A percentile compares a stretch with the other conserved stretches of the same genome.
phyloP scores from a whole-genome alignment of 345 rosid species.

The Citrus maxima region DNA sequence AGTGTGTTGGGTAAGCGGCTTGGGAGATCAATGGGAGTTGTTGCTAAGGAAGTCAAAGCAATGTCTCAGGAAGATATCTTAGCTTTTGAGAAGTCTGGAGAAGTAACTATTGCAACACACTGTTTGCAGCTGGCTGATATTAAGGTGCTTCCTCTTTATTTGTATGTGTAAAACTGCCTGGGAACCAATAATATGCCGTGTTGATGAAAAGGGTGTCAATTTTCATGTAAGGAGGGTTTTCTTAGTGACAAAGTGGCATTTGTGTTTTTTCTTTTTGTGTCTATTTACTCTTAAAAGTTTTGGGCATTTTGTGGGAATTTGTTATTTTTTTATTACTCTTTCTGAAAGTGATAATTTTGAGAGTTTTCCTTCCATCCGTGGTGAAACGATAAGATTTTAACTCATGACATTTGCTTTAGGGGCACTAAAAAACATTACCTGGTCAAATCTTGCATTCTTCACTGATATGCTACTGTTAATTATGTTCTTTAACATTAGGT shows the following conservation, averaged over 20 bases:
- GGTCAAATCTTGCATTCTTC: not conserved
- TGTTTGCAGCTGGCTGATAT: slow-evolving; percentile 65
- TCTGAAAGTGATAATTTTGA: not conserved
- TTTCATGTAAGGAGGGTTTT: not conserved
- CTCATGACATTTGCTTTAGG: not conserved
- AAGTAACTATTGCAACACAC: slow-evolving; percentile 73
- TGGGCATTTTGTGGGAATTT: not conserved
- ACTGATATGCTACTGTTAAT: not conserved
- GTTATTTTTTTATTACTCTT: not conserved
- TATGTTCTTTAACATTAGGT: slow-evolving; percentile 37
- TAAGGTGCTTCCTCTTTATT: slow-evolving; percentile 48
- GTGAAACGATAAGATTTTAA: not conserved
- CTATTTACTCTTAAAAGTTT: not conserved
- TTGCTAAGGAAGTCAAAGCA: slow-evolving; percentile 76
- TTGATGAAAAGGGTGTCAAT: not conserved
- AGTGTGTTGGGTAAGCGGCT: slow-evolving; percentile 90
- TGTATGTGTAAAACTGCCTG: not conserved
- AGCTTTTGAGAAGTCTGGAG: slow-evolving; percentile 70
- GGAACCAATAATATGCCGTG: not conserved
- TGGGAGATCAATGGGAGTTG: slow-evolving; percentile 88
- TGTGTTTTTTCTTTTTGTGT: not conserved
- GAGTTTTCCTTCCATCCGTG: not conserved
- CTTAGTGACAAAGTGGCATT: not conserved
- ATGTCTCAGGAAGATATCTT: slow-evolving; percentile 85
- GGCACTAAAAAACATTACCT: not conserved